Conservation (phyloP, 495 filamentous ascomycete species). For the Entonaema liquescens region DNA sequence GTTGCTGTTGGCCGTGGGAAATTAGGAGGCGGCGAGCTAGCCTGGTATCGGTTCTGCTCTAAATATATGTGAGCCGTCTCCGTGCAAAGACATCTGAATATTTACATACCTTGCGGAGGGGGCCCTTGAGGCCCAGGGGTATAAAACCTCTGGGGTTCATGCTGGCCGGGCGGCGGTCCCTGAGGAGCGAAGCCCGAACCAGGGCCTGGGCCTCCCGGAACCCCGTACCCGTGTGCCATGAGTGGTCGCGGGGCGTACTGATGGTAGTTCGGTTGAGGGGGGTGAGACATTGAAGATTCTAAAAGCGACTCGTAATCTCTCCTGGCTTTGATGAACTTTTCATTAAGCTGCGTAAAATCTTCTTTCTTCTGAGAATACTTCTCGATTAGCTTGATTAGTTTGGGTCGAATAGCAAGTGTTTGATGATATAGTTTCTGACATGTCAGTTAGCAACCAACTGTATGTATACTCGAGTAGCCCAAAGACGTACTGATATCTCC, state of each 20-base stretch:
- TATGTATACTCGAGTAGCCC: not conserved
- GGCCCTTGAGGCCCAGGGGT: slow-evolving; percentile 60
- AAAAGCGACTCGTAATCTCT: slow-evolving; percentile 96
- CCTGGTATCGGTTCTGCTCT: slow-evolving; percentile 53
- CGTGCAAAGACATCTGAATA: slow-evolving; percentile 14
- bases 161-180: slow-evolving; percentile 58
- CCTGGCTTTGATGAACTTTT: slow-evolving; percentile 98
- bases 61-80: slow-evolving; percentile 34
- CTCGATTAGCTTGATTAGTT: slow-evolving; percentile 96
- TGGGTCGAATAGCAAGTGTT: slow-evolving; percentile 91
- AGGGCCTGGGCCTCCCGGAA: slow-evolving; percentile 47
- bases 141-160: slow-evolving; percentile 76
- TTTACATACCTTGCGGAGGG: slow-evolving; percentile 48
- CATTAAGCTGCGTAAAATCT: slow-evolving; percentile 97
- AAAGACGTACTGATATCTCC: slow-evolving; percentile 76
- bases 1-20: slow-evolving; percentile 54
- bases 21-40: slow-evolving; percentile 57
- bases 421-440: slow-evolving; percentile 84
- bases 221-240: slow-evolving; percentile 70
- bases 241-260: slow-evolving; percentile 74
- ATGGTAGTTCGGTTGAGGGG: slow-evolving; percentile 69
- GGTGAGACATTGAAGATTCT: slow-evolving; percentile 93
- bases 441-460: slow-evolving; percentile 28
- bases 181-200: slow-evolving; percentile 56
- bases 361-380: slow-evolving; percentile 99